A percentile compares a stretch with the other conserved stretches of the same genome.
Conservation (phyloP, 306 rosid genomes). For the Quercus glauca region DNA sequence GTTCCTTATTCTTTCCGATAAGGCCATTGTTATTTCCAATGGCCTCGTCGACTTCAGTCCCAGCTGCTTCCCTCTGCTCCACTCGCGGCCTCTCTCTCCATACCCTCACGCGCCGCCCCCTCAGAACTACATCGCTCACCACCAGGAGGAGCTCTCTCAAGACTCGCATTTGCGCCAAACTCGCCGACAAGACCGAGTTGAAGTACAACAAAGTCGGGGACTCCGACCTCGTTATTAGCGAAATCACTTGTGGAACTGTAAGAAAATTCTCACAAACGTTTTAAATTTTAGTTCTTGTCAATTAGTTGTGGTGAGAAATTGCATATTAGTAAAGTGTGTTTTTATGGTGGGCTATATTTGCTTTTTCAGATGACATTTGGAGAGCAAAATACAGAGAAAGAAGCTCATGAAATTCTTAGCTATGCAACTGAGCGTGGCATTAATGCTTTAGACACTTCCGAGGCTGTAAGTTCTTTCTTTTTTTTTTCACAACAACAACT, state of each 20-base stretch:
- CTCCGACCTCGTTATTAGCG: constrained; percentile 80
- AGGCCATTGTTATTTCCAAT: constrained; percentile 22
- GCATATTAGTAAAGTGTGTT: background rate
- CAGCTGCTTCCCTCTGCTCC: constrained; percentile 16
- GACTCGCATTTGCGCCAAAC: constrained; percentile 31
- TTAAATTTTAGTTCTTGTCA: background rate
- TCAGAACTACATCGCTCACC: constrained; percentile 4
- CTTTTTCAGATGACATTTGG: constrained; percentile 83
- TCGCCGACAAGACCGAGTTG: constrained; percentile 29
- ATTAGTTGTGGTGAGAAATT: too few species aligned
- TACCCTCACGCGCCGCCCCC: background rate
- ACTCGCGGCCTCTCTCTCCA: background rate
- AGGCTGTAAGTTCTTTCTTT: constrained; percentile 44
- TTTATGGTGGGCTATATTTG: background rate
- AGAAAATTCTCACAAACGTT: background rate
- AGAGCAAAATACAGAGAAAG: constrained; percentile 81
- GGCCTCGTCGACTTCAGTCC: constrained; percentile 29
- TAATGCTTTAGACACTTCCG: constrained; percentile 76
- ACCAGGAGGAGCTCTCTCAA: constrained; percentile 10
- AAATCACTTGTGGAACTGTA: constrained; percentile 84
- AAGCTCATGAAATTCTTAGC: constrained; percentile 71
- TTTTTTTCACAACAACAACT: background rate
- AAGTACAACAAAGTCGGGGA: constrained; percentile 74
- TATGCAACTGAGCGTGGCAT: constrained; percentile 71
- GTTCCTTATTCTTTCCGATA: constrained; percentile 12